Evolutionary conservation across 1,284 basidiomycete genomes (phyloP), one percentile per base, ranked within the genome.

Genomic region (Golubevia sp.): DNA sequence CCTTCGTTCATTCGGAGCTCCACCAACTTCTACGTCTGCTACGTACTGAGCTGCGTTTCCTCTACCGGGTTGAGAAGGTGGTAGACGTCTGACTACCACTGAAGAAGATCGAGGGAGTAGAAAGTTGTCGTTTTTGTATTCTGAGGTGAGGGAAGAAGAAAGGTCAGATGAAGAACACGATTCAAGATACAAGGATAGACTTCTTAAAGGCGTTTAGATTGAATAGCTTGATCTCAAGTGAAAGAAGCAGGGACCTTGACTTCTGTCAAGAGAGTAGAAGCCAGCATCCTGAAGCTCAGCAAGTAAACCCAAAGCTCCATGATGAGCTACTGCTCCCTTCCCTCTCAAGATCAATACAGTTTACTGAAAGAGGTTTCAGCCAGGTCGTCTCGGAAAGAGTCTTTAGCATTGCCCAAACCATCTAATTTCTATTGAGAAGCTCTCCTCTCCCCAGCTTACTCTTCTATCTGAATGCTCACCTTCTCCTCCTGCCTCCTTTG

Each of bases 11-110:
- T 51, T 59, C 5, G 49, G 50, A 48, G 48, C 55, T 34, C 38
- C 49, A 21, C 34, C 66, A 20, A 48, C 49, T 38, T 49, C 48
- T 51, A 73, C 59, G 53, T 79, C 80, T 5, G 79, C 66, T 2
- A 83, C 77, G 53, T 83, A 83, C 30, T 73, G 67, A 52, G 79
- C 74, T 1, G 80, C 80, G 0, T 74, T 77, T 7, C 80, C 80
- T 44, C 73, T 63, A 18, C 79, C 79, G 1, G 79, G 77, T 20
- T 69, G 70, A 1, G 79, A 73, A 1, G 79, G 73, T 1, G 80
- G 80, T 18, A 79, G 48, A 11, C 80, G 74, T 1, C 76, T 66
- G 2, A 74, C 78, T 20, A 74, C 73, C 23, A 83, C 80, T 54
- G 75, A 73, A 2, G 80, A 76, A 21, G 80, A 77, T 11, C 80